Conservation (phyloP, 345 rosid genomes). For the Acer campestre region DNA sequence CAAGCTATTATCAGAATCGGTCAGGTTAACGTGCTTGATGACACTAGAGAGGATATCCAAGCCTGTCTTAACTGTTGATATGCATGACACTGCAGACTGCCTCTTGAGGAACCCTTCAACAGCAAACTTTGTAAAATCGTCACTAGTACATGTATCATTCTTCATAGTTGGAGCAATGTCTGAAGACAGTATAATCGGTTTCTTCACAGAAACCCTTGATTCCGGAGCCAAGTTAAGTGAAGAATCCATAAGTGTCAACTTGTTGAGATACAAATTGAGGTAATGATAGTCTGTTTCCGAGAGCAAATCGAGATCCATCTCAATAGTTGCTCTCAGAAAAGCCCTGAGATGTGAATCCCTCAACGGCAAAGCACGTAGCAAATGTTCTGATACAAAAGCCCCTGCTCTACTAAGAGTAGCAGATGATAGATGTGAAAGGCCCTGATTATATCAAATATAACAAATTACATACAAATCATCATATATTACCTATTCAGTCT, state of each 20-base stretch:
- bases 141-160: slow-evolving; percentile 18
- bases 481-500: background rate
- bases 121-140: slow-evolving; percentile 38
- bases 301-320: slow-evolving; percentile 47
- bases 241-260: slow-evolving; percentile 31
- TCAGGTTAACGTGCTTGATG: slow-evolving; percentile 18
- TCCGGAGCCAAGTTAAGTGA: slow-evolving; percentile 13
- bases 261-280: slow-evolving; percentile 36
- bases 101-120: slow-evolving; percentile 46
- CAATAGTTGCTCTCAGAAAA: slow-evolving; percentile 54
- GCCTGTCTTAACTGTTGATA: slow-evolving; percentile 44
- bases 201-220: slow-evolving; percentile 18
- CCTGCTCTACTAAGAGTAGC: slow-evolving; percentile 49
- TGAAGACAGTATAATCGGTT: background rate
- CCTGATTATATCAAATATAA: slow-evolving; percentile 42
- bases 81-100: slow-evolving; percentile 56
- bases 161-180: slow-evolving; percentile 10
- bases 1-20: slow-evolving; percentile 26
- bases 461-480: background rate
- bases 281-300: slow-evolving; percentile 25
- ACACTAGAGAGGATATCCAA: slow-evolving; percentile 48
- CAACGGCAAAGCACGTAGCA: slow-evolving; percentile 52
- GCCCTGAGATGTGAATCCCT: slow-evolving; percentile 70
- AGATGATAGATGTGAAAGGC: slow-evolving; percentile 65
- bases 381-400: slow-evolving; percentile 45